Percentiles rank a stretch among this genome's conserved stretches.
These are phyloP conservation scores for Lactarius tabidus DNA, from an alignment of 768 basidiomycete genomes.

Conservation along the genomic window DNA sequence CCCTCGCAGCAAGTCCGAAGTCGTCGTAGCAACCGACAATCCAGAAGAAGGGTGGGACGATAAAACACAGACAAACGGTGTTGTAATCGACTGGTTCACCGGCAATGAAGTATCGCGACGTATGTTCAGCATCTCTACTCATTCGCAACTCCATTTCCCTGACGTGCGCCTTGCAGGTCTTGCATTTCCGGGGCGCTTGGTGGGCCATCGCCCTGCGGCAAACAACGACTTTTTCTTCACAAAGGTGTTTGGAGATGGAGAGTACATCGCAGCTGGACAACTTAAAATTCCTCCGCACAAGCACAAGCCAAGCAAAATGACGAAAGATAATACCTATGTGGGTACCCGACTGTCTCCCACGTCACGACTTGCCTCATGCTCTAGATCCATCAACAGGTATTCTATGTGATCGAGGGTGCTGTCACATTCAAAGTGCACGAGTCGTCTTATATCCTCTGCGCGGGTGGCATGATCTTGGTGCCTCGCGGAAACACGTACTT, in stretches of 20 bases:
- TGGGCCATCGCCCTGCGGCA: constrained; percentile 54
- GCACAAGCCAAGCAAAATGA: constrained; percentile 82
- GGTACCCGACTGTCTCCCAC: constrained; percentile 31
- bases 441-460: constrained; percentile 69
- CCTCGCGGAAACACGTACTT: constrained; percentile 93
- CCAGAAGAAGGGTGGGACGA: constrained; percentile 81
- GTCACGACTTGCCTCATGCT: neutral
- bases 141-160: neutral
- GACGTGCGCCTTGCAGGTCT: constrained; percentile 50
- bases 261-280: constrained; percentile 89
- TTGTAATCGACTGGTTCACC: constrained; percentile 64
- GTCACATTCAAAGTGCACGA: constrained; percentile 83
- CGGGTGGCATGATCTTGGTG: constrained; percentile 85
- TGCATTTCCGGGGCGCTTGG: constrained; percentile 68
- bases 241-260: constrained; percentile 87
- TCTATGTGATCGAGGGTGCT: constrained; percentile 84
- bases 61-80: constrained; percentile 58
- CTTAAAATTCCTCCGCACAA: constrained; percentile 73
- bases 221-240: constrained; percentile 79
- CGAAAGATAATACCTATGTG: constrained; percentile 93
- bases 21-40: constrained; percentile 33
- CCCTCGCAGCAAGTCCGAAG: constrained; percentile 45
- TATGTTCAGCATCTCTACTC: constrained; percentile 39
- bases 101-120: constrained; percentile 64
- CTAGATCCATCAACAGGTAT: constrained; percentile 44